Conservation (phyloP, 2,329 filamentous ascomycete genomes). For the Beauveria rudraprayagi region DNA sequence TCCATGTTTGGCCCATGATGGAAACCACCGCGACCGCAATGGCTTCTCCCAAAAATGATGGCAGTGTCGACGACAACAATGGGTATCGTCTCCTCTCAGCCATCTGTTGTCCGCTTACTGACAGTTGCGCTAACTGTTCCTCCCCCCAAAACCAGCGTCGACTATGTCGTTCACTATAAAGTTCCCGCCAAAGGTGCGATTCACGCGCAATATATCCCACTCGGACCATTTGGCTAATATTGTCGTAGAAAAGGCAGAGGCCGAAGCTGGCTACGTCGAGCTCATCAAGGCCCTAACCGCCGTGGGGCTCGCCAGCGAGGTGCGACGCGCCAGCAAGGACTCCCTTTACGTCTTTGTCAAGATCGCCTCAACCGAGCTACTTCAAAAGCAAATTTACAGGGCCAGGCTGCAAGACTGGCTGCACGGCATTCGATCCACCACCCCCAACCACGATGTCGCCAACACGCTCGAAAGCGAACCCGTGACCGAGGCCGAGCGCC, state of each 20-base stretch:
- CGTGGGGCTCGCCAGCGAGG: constrained; percentile 81
- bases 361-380: constrained; percentile 64
- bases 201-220: constrained; percentile 4
- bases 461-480: constrained; percentile 64
- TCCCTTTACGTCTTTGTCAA: constrained; percentile 79
- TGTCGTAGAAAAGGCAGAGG: constrained; percentile 54
- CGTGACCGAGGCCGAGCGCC: constrained; percentile 77
- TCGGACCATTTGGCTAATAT: not conserved
- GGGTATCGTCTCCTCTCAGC: not conserved
- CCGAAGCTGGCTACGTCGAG: constrained; percentile 67
- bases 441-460: constrained; percentile 65
- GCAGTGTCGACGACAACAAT: constrained; percentile 10
- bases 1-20: not conserved
- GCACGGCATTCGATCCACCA: constrained; percentile 70
- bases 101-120: not conserved
- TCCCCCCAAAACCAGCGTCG: constrained; percentile 47
- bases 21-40: not conserved
- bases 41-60: constrained; percentile 2
- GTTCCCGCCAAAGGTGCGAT: constrained; percentile 58
- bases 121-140: constrained; percentile 10
- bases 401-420: constrained; percentile 91
- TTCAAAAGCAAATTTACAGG: constrained; percentile 75
- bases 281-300: constrained; percentile 67
- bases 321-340: constrained; percentile 67
- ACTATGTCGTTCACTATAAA: constrained; percentile 80